Evolutionary conservation across 805 yeast species (phyloP).

Genomic region (Lachancea sp.): DNA sequence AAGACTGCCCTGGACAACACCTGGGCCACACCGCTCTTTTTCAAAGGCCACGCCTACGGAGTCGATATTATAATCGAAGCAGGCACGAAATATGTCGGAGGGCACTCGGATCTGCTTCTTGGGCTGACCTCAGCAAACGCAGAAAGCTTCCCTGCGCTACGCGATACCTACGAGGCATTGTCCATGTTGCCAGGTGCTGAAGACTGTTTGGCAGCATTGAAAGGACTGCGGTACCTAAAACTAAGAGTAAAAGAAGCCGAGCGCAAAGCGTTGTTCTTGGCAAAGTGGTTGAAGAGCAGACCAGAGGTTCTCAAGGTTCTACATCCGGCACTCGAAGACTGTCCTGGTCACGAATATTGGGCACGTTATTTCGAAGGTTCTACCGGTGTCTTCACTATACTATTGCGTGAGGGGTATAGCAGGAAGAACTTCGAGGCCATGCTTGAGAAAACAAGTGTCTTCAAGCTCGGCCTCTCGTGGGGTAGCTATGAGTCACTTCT

Average conservation of each 20-base stretch:
- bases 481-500: constrained; percentile 13
- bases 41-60: constrained; percentile 10
- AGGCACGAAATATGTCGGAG: constrained; percentile 15
- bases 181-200: constrained; percentile 12
- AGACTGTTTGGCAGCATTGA: constrained; percentile 10
- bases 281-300: constrained; percentile 6
- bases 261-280: constrained; percentile 9
- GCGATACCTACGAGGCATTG: constrained; percentile 9
- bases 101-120: constrained; percentile 14
- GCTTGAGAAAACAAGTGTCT: constrained; percentile 10
- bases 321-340: constrained; percentile 12
- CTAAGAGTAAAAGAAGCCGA: constrained; percentile 7
- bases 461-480: constrained; percentile 13
- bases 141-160: constrained; percentile 8
- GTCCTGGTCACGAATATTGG: constrained; percentile 10
- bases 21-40: constrained; percentile 15
- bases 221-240: constrained; percentile 11
- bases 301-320: constrained; percentile 10
- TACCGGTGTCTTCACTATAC: constrained; percentile 12
- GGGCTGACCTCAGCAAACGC: constrained; percentile 11
- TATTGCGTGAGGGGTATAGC: constrained; percentile 6
- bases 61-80: constrained; percentile 13
- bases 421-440: constrained; percentile 7
- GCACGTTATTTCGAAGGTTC: constrained; percentile 8
- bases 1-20: constrained; percentile 13